Percentiles rank a stretch among this genome's conserved stretches.
Evolutionary conservation across 768 basidiomycete genomes (phyloP).

Genomic region (Rhizopogon vesiculosus): DNA sequence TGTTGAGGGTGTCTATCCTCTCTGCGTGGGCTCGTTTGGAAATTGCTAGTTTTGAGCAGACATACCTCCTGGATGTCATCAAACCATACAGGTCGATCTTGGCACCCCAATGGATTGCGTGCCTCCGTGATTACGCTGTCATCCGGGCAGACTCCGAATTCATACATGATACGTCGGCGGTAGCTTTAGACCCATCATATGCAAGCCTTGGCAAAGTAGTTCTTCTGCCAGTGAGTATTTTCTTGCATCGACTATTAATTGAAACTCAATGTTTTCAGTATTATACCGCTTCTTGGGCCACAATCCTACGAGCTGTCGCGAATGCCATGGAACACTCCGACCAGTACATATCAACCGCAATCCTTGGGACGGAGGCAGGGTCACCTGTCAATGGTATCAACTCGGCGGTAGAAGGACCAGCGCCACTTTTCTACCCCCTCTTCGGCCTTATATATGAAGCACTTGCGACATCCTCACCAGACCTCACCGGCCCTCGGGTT

Average conservation of each 20-base stretch:
- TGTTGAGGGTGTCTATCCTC: slow-evolving; percentile 88
- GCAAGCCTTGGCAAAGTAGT: slow-evolving; percentile 89
- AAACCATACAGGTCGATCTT: slow-evolving; percentile 73
- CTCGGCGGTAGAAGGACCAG: slow-evolving; percentile 50
- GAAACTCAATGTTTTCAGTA: slow-evolving; percentile 48
- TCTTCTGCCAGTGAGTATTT: slow-evolving; percentile 70
- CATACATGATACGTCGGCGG: slow-evolving; percentile 67
- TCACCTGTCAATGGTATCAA: slow-evolving; percentile 16
- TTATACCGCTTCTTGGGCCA: slow-evolving; percentile 77
- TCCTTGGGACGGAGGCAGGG: slow-evolving; percentile 57
- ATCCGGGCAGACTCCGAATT: slow-evolving; percentile 88
- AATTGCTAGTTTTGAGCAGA: slow-evolving; percentile 67
- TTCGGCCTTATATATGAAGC: slow-evolving; percentile 96
- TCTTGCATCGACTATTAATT: background rate
- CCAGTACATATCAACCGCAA: slow-evolving; percentile 65
- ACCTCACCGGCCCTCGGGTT: slow-evolving; percentile 45
- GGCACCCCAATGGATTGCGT: slow-evolving; percentile 82
- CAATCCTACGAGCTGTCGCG: slow-evolving; percentile 82
- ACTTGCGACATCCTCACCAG: slow-evolving; percentile 59
- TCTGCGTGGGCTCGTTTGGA: slow-evolving; percentile 96
- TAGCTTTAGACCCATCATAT: slow-evolving; percentile 76
- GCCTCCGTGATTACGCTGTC: slow-evolving; percentile 88
- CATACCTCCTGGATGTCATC: slow-evolving; percentile 77
- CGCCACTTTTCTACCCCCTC: slow-evolving; percentile 79
- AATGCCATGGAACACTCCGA: slow-evolving; percentile 71